Evolutionary conservation across 176 grass and related monocot genomes (phyloP), one percentile per base, ranked within the genome.

Genomic region (Thinopyrum elongatum): DNA sequence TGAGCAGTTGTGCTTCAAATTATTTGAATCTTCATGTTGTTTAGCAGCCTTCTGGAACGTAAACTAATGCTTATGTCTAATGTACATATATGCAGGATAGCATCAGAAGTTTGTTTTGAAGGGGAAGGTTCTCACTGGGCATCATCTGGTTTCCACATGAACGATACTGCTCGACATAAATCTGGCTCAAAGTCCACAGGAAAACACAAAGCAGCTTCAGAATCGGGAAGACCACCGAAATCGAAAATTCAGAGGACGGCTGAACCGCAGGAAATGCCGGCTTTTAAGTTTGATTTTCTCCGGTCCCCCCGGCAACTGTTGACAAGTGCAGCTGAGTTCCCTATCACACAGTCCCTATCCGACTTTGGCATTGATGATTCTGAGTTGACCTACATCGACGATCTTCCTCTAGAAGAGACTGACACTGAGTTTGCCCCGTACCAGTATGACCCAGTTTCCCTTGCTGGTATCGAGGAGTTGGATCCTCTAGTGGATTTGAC

Each of bases 101-200:
- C 92, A 84, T 94, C 94, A 44, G 89, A 89, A 91, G 89, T 88
- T 79, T 99, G 92, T 85, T 81, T 93, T 62, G 94, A 97, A 83
- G 94, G 97, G 83, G 97, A 97, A 76, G 90, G 97, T 36, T 95
- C 71, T 68, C 78, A 76, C 72, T 94, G 97, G 97, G 92, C 94
- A 79, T 90, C 74, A 88, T 90, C 92, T 71, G 89, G 92, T 85
- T 96, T 99, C 85, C 87, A 91, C 21, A 65, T 84, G 77, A 77
- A 33, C 63, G 92, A 91, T 70, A 11, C 61, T 8, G 68, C 38
- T 69, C 81, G 89, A 38, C 83, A 93, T 14, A 92, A 89, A 91
- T 81, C 82, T 70, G 85, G 90, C 74, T 25, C 83, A 3, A 98
- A 92, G 79, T 84, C 92, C 21, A 84, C 81, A 62, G 94, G 94